Evolutionary conservation across 768 basidiomycete genomes (phyloP).

Genomic region (Agaricus sinodeliciosus): DNA sequence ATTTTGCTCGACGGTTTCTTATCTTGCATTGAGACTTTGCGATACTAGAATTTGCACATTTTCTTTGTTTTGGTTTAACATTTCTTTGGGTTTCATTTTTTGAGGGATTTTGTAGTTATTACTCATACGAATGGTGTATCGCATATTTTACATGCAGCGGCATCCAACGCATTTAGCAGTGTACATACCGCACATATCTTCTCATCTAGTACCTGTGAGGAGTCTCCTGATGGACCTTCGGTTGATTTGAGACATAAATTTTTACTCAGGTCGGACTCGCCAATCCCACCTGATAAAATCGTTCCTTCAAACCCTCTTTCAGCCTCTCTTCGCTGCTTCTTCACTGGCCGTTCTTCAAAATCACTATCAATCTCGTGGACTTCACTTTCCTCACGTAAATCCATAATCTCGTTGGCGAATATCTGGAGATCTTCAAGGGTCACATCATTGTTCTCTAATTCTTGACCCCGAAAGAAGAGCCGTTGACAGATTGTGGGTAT

Average conservation of each 20-base stretch:
- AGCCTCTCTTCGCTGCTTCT: constrained; percentile 45
- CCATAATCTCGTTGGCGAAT: constrained; percentile 53
- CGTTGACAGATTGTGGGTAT: constrained; percentile 77
- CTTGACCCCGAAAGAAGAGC: constrained; percentile 52
- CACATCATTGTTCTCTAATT: constrained; percentile 57
- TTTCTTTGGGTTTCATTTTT: constrained; percentile 13
- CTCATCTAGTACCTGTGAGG: constrained; percentile 16
- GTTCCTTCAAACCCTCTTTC: constrained; percentile 72
- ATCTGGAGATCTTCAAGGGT: constrained; percentile 50
- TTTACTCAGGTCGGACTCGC: constrained; percentile 12
- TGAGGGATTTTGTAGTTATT: constrained; percentile 19
- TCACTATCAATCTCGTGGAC: constrained; percentile 49
- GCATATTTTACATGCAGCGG: constrained; percentile 40
- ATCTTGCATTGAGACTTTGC: constrained; percentile 8
- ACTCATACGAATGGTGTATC: constrained; percentile 31
- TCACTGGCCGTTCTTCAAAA: constrained; percentile 29
- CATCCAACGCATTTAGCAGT: constrained; percentile 42
- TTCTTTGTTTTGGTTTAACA: background rate
- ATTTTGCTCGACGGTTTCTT: constrained; percentile 13
- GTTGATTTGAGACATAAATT: constrained; percentile 20
- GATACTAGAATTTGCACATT: constrained; percentile 7
- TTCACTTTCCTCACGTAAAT: constrained; percentile 59
- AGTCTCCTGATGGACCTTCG: constrained; percentile 15
- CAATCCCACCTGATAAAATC: constrained; percentile 41
- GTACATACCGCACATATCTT: constrained; percentile 55